phyloP scores from a whole-genome alignment of 805 yeast species.

The Lachancea kluyveri region DNA sequence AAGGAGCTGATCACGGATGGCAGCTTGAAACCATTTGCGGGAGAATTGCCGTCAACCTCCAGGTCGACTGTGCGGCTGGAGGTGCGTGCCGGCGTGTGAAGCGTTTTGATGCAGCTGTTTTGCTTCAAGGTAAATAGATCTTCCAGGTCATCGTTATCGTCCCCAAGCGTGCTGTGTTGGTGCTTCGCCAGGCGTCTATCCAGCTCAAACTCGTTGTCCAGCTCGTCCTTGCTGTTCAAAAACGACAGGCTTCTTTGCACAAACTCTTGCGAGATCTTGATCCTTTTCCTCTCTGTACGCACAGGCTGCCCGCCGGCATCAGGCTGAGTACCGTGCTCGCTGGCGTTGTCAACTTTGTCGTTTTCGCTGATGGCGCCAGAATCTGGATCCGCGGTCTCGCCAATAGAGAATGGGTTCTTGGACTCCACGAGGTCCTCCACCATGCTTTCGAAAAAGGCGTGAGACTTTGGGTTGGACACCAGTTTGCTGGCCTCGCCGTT shows the following conservation, averaged over 20 bases:
- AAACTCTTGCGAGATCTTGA: conserved; percentile 45
- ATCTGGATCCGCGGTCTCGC: conserved; percentile 1
- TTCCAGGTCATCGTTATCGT: conserved; percentile 29
- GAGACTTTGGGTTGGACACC: conserved; percentile 48
- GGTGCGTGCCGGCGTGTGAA: conserved; percentile 26
- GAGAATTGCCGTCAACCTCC: conserved; percentile 15
- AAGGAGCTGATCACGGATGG: conserved; percentile 42
- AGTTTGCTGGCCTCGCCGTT: conserved; percentile 38
- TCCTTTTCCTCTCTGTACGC: conserved; percentile 34
- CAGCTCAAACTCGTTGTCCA: conserved; percentile 29
- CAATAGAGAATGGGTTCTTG: conserved; percentile 30
- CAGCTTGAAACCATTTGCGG: conserved; percentile 29
- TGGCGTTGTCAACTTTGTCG: conserved; percentile 22
- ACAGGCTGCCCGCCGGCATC: conserved; percentile 21
- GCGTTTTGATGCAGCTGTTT: conserved; percentile 32
- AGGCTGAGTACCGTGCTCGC: conserved; percentile 28
- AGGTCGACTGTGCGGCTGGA: conserved; percentile 16
- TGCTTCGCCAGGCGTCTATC: conserved; percentile 22
- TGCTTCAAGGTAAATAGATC: conserved; percentile 44
- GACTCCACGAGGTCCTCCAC: conserved; percentile 39
- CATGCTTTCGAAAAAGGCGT: conserved; percentile 63
- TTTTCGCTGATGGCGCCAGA: conserved; percentile 24
- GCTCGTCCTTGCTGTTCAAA: conserved; percentile 33
- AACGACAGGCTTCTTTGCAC: conserved; percentile 54
- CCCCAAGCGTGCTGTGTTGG: conserved; percentile 19